These are phyloP conservation scores for Silene latifolia DNA, from an alignment of 148 eudicot genomes.

Conservation along the genomic window DNA sequence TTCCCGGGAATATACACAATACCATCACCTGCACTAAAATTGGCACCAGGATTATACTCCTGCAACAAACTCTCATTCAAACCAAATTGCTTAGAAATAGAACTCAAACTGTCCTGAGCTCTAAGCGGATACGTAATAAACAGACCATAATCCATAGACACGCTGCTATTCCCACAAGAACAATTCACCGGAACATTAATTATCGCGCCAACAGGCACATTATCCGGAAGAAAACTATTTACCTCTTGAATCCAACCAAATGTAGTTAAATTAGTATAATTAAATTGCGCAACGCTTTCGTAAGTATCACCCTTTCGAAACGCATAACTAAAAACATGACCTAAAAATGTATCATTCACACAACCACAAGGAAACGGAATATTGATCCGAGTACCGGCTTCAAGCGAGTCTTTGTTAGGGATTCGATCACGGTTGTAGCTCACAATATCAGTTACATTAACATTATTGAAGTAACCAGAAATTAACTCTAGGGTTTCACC, in stretches of 20 bases:
- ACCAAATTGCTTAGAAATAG: slow-evolving; percentile 26
- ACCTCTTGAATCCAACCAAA: slow-evolving; percentile 30
- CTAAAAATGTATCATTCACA: slow-evolving; percentile 42
- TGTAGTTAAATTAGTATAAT: slow-evolving; percentile 53
- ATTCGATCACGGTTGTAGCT: slow-evolving; percentile 42
- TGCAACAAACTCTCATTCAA: slow-evolving; percentile 40
- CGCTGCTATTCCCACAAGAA: slow-evolving; percentile 57
- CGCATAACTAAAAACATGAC: slow-evolving; percentile 42
- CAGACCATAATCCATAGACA: slow-evolving; percentile 61
- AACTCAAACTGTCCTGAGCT: slow-evolving; percentile 38
- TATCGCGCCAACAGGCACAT: slow-evolving; percentile 32
- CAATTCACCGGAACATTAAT: slow-evolving; percentile 69
- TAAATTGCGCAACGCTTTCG: slow-evolving; percentile 22
- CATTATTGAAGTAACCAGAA: slow-evolving; percentile 16
- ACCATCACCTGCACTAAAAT: slow-evolving; percentile 54
- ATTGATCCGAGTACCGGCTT: slow-evolving; percentile 27
- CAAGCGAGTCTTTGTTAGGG: slow-evolving; percentile 33
- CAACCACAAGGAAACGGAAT: slow-evolving; percentile 76
- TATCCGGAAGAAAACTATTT: slow-evolving; percentile 33
- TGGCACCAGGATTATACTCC: slow-evolving; percentile 47
- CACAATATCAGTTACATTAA: slow-evolving; percentile 15
- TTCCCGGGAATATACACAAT: slow-evolving; percentile 67
- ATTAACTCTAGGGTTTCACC: slow-evolving; percentile 33
- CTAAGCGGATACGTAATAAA: slow-evolving; percentile 54
- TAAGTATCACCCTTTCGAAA: slow-evolving; percentile 45